Percentiles rank a stretch among this genome's conserved stretches.
Conservation (phyloP, 257 asterid species). For the Solanum lignicaule region DNA sequence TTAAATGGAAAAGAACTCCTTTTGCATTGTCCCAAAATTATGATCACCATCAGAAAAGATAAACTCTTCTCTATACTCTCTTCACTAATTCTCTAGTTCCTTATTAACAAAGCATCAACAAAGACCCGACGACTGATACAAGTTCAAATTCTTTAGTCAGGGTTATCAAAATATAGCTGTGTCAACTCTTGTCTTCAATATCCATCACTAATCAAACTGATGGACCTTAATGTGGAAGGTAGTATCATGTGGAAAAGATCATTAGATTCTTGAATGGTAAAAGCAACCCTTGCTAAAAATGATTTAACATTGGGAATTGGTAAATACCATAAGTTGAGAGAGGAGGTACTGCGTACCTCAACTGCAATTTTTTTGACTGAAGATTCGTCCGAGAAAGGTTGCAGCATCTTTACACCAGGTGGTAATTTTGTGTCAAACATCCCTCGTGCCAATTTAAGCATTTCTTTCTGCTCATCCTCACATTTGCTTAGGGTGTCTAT, state of each 20-base stretch:
- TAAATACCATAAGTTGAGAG: not conserved
- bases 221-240: not conserved
- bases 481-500: slow-evolving; percentile 61
- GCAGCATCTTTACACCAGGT: slow-evolving; percentile 82
- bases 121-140: not conserved
- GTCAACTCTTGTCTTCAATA: not conserved
- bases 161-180: not conserved
- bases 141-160: not conserved
- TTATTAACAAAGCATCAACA: not conserved
- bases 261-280: not conserved
- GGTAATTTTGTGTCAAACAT: slow-evolving; percentile 96
- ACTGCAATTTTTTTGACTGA: slow-evolving; percentile 75
- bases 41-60: not conserved
- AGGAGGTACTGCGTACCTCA: slow-evolving; percentile 35
- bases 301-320: not conserved
- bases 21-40: not conserved
- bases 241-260: not conserved
- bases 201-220: not conserved
- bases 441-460: slow-evolving; percentile 70
- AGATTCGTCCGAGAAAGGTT: slow-evolving; percentile 88
- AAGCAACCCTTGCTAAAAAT: not conserved
- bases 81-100: not conserved
- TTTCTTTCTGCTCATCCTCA: slow-evolving; percentile 60
- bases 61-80: not conserved
- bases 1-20: not conserved